A percentile compares a stretch with the other conserved stretches of the same genome.
These are phyloP conservation scores for Fraxinus platypoda DNA, from an alignment of 305 asterid species.

Conservation along the genomic window DNA sequence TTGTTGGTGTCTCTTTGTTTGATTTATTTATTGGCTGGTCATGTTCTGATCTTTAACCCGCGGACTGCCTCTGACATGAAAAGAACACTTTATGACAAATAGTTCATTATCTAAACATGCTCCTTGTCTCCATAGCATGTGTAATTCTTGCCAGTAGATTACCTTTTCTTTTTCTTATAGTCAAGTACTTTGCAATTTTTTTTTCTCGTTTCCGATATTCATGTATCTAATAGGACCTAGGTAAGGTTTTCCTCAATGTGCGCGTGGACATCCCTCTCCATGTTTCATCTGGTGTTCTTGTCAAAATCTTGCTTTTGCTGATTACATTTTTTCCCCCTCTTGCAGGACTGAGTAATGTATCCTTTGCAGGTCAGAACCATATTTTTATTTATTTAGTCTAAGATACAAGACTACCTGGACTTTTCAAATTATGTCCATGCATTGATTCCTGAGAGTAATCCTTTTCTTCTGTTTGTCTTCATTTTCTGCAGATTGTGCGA, in stretches of 20 bases:
- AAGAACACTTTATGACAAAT: not conserved
- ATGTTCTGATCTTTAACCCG: not conserved
- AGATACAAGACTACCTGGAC: not conserved
- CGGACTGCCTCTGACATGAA: not conserved
- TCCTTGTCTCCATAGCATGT: not conserved
- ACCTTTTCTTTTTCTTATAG: not conserved
- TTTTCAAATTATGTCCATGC: not conserved
- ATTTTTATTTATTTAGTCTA: not conserved
- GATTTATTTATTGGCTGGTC: not conserved
- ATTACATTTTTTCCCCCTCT: conserved; percentile 25
- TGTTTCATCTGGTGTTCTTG: conserved; percentile 14
- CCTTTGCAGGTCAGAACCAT: conserved; percentile 59
- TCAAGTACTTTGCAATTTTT: not conserved
- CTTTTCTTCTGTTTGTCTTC: not conserved
- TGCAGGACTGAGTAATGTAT: conserved; percentile 74
- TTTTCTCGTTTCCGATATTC: not conserved
- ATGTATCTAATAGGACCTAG: conserved; percentile 6
- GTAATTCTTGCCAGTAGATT: not conserved
- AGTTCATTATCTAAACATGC: not conserved
- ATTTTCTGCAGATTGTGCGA: conserved; percentile 66
- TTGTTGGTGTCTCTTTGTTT: not conserved
- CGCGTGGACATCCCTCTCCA: not conserved
- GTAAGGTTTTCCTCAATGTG: not conserved
- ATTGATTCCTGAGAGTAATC: not conserved
- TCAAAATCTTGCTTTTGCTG: conserved; percentile 20